Percentiles rank a stretch among this genome's conserved stretches.
These are phyloP conservation scores for Aspergillus sp. DNA, from an alignment of 2,329 filamentous ascomycete genomes.

Conservation along the genomic window DNA sequence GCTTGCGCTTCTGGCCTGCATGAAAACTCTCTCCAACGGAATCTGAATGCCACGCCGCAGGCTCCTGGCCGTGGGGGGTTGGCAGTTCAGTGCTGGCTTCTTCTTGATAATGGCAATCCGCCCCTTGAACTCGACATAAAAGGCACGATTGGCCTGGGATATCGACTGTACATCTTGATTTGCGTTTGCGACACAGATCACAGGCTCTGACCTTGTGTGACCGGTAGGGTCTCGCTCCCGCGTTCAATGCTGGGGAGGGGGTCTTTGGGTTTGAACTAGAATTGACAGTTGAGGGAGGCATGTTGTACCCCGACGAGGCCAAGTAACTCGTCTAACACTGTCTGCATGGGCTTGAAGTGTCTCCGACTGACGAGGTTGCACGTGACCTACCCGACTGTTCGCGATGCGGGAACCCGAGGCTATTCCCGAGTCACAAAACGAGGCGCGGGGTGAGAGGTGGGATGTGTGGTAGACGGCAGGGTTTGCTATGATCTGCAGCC, in stretches of 20 bases:
- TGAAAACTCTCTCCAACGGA: conserved; percentile 22
- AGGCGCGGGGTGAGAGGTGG: neutral
- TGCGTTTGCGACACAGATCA: conserved; percentile 59
- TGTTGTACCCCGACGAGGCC: conserved; percentile 23
- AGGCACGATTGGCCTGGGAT: conserved; percentile 54
- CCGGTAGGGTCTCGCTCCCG: conserved; percentile 56
- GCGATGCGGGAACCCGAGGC: neutral
- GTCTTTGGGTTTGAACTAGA: conserved; percentile 33
- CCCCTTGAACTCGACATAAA: conserved; percentile 59
- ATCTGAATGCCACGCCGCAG: conserved; percentile 29
- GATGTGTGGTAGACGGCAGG: neutral
- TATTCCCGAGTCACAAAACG: neutral
- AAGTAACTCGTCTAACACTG: neutral
- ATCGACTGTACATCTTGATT: conserved; percentile 62
- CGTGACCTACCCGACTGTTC: conserved; percentile 1
- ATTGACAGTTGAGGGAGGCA: conserved; percentile 32
- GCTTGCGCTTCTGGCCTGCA: conserved; percentile 38
- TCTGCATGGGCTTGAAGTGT: neutral
- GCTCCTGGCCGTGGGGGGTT: conserved; percentile 25
- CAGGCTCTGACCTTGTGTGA: conserved; percentile 64
- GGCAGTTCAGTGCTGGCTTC: conserved; percentile 29
- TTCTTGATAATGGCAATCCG: conserved; percentile 57
- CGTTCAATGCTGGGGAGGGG: conserved; percentile 38
- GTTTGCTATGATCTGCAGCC: conserved; percentile 2
- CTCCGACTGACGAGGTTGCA: neutral